Conservation (phyloP, 1,284 basidiomycete genomes). For the Austroboletus rostrupii region DNA sequence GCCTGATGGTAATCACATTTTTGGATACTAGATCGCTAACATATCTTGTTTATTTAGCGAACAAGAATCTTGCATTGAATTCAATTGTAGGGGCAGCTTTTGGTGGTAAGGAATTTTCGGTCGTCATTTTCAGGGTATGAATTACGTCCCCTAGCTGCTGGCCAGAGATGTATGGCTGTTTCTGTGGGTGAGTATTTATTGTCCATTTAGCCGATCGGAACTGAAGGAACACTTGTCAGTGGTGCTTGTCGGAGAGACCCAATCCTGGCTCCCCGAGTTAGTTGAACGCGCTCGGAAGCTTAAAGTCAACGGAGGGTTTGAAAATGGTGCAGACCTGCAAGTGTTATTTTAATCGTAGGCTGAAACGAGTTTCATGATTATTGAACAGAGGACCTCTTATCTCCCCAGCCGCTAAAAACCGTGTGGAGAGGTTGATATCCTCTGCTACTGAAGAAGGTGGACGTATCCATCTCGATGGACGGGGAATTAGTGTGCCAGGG, state of each 20-base stretch:
- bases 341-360: slow-evolving; percentile 28
- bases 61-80: slow-evolving; percentile 92
- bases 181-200: slow-evolving; percentile 66
- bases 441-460: slow-evolving; percentile 87
- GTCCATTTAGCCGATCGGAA: slow-evolving; percentile 2
- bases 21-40: slow-evolving; percentile 1
- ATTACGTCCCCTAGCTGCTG: slow-evolving; percentile 69
- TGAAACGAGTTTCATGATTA: slow-evolving; percentile 2
- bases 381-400: slow-evolving; percentile 83
- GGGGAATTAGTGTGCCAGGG: slow-evolving; percentile 61
- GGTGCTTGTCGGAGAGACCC: slow-evolving; percentile 81
- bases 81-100: slow-evolving; percentile 94
- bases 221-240: slow-evolving; percentile 35
- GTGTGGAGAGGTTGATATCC: slow-evolving; percentile 75
- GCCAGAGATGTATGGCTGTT: slow-evolving; percentile 94
- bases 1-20: slow-evolving; percentile 72
- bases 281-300: slow-evolving; percentile 80
- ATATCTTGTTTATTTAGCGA: slow-evolving; percentile 52
- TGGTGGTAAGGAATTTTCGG: slow-evolving; percentile 55
- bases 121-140: slow-evolving; percentile 34
- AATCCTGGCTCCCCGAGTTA: slow-evolving; percentile 84
- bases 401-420: slow-evolving; percentile 80
- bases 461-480: slow-evolving; percentile 84
- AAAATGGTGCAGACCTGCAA: slow-evolving; percentile 81
- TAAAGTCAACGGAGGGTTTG: slow-evolving; percentile 89